These are phyloP conservation scores for Amborella trichopoda DNA, from an alignment of 164 flowering plant genomes.

Conservation along the genomic window DNA sequence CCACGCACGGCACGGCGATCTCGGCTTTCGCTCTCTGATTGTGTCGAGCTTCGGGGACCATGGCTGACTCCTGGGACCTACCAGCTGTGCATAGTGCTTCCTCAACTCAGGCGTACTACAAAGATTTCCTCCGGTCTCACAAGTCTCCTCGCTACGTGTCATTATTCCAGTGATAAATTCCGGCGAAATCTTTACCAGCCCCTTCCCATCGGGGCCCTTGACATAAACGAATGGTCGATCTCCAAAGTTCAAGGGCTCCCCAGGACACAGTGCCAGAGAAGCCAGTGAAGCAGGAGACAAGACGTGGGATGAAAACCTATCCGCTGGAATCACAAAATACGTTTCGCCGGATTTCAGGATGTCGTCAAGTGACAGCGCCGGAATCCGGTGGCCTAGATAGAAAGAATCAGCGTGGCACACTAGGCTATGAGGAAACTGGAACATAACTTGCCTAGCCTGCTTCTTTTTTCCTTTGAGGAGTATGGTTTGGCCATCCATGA, in stretches of 20 bases:
- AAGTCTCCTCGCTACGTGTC: slow-evolving; percentile 1
- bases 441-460: slow-evolving; percentile 82
- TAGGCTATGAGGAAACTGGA: slow-evolving; percentile 59
- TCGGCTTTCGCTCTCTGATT: slow-evolving; percentile 43
- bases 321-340: slow-evolving; percentile 76
- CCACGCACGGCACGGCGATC: slow-evolving; percentile 72
- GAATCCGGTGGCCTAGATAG: slow-evolving; percentile 72
- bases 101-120: slow-evolving; percentile 90
- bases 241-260: slow-evolving; percentile 19
- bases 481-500: slow-evolving; percentile 46
- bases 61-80: slow-evolving; percentile 45
- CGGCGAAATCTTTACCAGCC: slow-evolving; percentile 58
- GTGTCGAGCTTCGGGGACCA: slow-evolving; percentile 95
- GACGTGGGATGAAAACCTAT: slow-evolving; percentile 28
- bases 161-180: slow-evolving; percentile 48
- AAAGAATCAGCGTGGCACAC: slow-evolving; percentile 78
- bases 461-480: slow-evolving; percentile 24
- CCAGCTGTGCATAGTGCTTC: slow-evolving; percentile 64
- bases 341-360: slow-evolving; percentile 37
- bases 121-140: slow-evolving; percentile 11
- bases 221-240: slow-evolving; percentile 49
- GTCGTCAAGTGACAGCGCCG: slow-evolving; percentile 43
- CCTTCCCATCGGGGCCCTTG: slow-evolving; percentile 42
- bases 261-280: slow-evolving; percentile 21
- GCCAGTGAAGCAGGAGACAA: slow-evolving; percentile 40